Percentiles rank a stretch among this genome's conserved stretches.
phyloP scores from a whole-genome alignment of 352 stramenopile genomes.

The Sclerospora graminicola region DNA sequence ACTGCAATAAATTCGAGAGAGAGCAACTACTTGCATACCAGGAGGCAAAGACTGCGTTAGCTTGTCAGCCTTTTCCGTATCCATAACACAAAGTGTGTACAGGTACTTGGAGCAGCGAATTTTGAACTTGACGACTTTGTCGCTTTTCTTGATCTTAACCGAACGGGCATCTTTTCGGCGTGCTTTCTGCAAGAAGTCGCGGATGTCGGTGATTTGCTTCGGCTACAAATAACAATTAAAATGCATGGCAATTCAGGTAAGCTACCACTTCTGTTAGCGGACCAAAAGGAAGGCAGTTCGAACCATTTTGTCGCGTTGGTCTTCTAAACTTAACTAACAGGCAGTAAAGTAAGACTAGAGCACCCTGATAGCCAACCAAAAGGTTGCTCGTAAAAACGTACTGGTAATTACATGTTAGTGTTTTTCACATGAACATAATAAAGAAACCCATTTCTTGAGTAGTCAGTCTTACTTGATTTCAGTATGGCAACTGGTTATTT shows the following conservation, averaged over 20 bases:
- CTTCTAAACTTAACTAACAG: constrained; percentile 83
- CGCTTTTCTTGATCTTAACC: constrained; percentile 99
- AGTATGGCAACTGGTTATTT: constrained; percentile 2
- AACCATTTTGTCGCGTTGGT: constrained; percentile 82
- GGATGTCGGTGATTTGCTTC: constrained; percentile 99
- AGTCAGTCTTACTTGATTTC: neutral
- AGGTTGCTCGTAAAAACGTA: constrained; percentile 6
- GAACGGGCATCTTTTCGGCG: constrained; percentile 95
- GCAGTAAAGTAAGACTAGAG: constrained; percentile 11
- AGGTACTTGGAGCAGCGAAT: constrained; percentile 99
- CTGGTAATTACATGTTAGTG: constrained; percentile 15
- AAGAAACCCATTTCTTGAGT: neutral
- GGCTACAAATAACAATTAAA: constrained; percentile 46
- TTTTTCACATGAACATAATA: neutral
- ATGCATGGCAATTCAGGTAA: neutral
- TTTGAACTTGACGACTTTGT: constrained; percentile 99
- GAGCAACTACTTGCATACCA: constrained; percentile 37
- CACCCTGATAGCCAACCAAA: constrained; percentile 25
- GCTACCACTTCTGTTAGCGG: no score
- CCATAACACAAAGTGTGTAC: constrained; percentile 97
- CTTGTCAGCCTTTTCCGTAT: constrained; percentile 99
- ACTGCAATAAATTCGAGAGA: neutral
- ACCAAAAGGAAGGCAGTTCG: no score
- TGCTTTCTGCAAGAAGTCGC: constrained; percentile 98
- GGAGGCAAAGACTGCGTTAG: constrained; percentile 98